Evolutionary conservation across 768 basidiomycete genomes (phyloP), one percentile per base, ranked within the genome.

Genomic region (Hemileccinum impolitum): DNA sequence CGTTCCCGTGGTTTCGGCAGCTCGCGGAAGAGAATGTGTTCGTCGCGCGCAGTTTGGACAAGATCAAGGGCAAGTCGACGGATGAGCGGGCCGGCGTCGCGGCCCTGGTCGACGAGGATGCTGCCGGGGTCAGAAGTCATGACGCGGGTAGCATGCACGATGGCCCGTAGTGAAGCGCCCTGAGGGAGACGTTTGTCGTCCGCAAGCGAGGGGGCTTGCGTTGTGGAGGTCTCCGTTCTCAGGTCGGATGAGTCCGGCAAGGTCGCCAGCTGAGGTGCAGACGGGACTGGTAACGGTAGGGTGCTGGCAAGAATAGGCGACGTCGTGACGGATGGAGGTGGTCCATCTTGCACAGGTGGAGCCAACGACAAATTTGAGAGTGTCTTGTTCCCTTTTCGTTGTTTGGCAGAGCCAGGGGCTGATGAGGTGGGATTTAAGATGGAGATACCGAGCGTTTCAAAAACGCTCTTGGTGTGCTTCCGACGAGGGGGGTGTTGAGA

Each of bases 131-230:
- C 88, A 3, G 81, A 75, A 0, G 87, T 87, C 89, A 93, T 91
- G n/a, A 92, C 85, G 3, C 90, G 81, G 1, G 86, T 92, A 1
- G 90, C 89, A 47, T 91, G 84, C 15, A 80, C 78, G 47, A 93
- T 90, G 2, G 90, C 90, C 6, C 80, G 80, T 2, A 93, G 63
- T 0, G 87, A 78, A 0, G 82, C 66, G 1, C 88, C 86, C 59
- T 91, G 89, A 0, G 62, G 69, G 7, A 47, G 63, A 35, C 53
- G 64, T 36, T 67, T 68, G 28, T 67, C 66, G 36, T 61, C 69
- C 6, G 28, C 17, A 6, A 64, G 30, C 17, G 61, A 58, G 0
- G 53, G 63, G 35, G 68, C 59, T 17, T 58, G 58, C 47, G 54
- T 60, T 28, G 65, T 67, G 9, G 57, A 63, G 1, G 66, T 62